Base-by-base conservation (phyloP, 1,139 yeast genomes). In the Kodamaea suecica region DNA sequence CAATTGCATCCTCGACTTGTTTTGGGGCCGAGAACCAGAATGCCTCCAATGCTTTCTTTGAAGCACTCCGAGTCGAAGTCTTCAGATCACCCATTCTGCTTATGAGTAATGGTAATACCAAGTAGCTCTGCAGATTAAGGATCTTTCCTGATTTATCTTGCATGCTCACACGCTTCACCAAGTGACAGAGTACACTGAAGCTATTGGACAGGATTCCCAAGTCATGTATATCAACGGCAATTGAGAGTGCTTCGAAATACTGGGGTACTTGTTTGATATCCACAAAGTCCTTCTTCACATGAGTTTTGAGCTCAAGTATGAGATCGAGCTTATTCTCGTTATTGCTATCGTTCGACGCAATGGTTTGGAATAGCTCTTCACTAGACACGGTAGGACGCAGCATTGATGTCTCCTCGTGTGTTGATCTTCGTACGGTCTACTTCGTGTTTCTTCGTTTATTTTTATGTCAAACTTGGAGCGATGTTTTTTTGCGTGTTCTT, bases 111-210 rank as follows among this genome's bases (percentile, higher is more conserved):
- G 92, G 90, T 10, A 81, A 58, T 3, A 79, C 74, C 17, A 66
- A 58, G 31, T 61, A 66, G 20, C 78, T 67, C 27, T 75, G 73
- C 1, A 61, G 61, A 36, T 65, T 66, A 30, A 88, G 64, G 2
- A 73, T 63, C 10, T 43, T 34, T 1, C 70, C 66, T 1, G 78
- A 69, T 20, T 45, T 44, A 44, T 84, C 81, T 59, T 86, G 96
- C 57, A 81, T 77, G 34, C 84, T 78, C 2, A 85, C 78, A 13
- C 96, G 67, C 48, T 84, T 85, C 19, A 85, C 76, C 31, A 87
- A 61, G 52, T 87, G 92, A 40, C 90, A 83, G 8, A 84, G 57
- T 8, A 87, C 73, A 10, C 86, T 78, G 52, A 85, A 84, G 2
- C 84, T 73, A 26, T 66, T 49, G 0, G 69, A 50, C 41, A 66